phyloP scores from a whole-genome alignment of 116 monocot genomes.

The Iris pallida region DNA sequence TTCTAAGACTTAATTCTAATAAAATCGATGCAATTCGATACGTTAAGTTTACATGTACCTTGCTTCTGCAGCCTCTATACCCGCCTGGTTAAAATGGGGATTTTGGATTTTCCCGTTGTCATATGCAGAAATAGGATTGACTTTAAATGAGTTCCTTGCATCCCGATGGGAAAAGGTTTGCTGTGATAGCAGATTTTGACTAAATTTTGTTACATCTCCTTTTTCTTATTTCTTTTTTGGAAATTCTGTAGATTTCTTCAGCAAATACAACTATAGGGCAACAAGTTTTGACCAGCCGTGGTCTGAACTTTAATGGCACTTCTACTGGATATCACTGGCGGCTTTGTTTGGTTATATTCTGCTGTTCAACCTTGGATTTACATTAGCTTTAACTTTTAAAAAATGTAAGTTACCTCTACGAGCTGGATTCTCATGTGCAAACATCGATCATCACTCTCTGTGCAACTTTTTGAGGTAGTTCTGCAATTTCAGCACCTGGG shows the following conservation, averaged over 20 bases:
- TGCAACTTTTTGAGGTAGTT: neutral
- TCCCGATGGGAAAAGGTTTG: slow-evolving; percentile 80
- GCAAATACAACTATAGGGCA: slow-evolving; percentile 29
- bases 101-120: slow-evolving; percentile 84
- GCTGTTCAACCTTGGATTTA: slow-evolving; percentile 57
- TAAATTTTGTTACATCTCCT: slow-evolving; percentile 38
- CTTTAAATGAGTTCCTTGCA: slow-evolving; percentile 77
- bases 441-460: neutral
- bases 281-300: slow-evolving; percentile 24
- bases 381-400: slow-evolving; percentile 55
- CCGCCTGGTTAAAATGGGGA: slow-evolving; percentile 76
- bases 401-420: slow-evolving; percentile 36
- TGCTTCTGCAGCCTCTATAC: slow-evolving; percentile 51
- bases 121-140: slow-evolving; percentile 70
- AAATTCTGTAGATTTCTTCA: slow-evolving; percentile 27
- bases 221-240: slow-evolving; percentile 35
- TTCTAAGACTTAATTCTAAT: no score
- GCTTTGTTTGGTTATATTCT: slow-evolving; percentile 53
- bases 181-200: slow-evolving; percentile 47
- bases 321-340: slow-evolving; percentile 75
- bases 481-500: slow-evolving; percentile 41
- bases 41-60: no score
- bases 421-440: neutral
- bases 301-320: slow-evolving; percentile 35
- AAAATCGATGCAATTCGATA: no score